Base-by-base conservation (phyloP, 2,329 filamentous ascomycete genomes). In the Penicillium sclerotigenum region DNA sequence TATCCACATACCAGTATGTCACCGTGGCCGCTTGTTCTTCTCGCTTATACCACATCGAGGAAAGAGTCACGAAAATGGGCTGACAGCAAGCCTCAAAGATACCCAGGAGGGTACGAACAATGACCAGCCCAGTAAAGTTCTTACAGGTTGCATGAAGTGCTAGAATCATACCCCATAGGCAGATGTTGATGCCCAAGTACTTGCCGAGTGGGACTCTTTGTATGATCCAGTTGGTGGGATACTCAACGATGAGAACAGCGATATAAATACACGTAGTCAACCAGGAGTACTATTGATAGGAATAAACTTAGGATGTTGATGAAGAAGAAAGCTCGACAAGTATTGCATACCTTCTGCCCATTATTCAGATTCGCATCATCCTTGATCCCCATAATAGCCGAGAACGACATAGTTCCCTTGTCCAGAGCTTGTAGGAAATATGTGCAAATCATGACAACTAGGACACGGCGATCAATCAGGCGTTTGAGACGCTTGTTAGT, bases 241-340 rank as follows among this genome's bases (percentile, higher is more conserved):
- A 90, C 70, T 90, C 87, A 61, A 89, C 87, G 45, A 86, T 72
- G 10, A 90, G 76, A 20, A 89, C 84, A 49, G 83, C 85, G 58
- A 90, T 85, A 75, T 90, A 90, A 61, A 90, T 88, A 77, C 85
- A 88, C 13, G 86, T 88, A 0, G 85, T 88, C 49, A 91, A 76
- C 87, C 87, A 90, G 26, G 80, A 83, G 68, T 86, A 91, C 74
- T 89, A 69, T 18, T 0, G 5, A 18, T 6, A 20, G 9, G 5
- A 26, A 4, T n/a, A 1, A 4, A 5, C 3, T 51, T 16, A 51
- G 37, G 3, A 16, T 11, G 8, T 5, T 7, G 29, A 34, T 13
- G 11, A 8, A 11, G 20, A 14, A 9, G 11, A 31, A 34, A 33
- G 16, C n/a, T 16, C 10, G 10, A 3, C 1, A 7, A 1, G 24